Percentiles rank a stretch among this genome's conserved stretches.
Evolutionary conservation across 495 filamentous ascomycete genomes (phyloP).

Genomic region (Hypomontagnella monticulosa): DNA sequence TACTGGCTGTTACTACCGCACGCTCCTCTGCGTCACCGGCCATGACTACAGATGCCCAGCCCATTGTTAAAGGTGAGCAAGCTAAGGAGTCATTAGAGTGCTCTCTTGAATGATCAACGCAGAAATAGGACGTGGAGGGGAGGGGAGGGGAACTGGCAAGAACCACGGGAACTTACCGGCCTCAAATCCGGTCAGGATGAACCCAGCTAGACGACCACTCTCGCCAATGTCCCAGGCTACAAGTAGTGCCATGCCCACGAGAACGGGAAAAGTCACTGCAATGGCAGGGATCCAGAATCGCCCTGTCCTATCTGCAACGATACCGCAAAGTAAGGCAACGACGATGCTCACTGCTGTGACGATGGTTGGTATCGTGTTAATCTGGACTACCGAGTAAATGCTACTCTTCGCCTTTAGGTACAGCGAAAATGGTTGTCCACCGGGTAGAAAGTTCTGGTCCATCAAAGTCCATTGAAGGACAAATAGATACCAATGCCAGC

Average conservation of each 20-base stretch:
- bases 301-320: slow-evolving; percentile 41
- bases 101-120: not conserved
- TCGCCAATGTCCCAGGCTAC: slow-evolving; percentile 47
- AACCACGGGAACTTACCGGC: slow-evolving; percentile 39
- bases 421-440: slow-evolving; percentile 42
- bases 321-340: slow-evolving; percentile 42
- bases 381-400: slow-evolving; percentile 44
- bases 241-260: slow-evolving; percentile 43
- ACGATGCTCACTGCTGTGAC: slow-evolving; percentile 49
- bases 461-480: slow-evolving; percentile 46
- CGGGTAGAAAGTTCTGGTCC: slow-evolving; percentile 49
- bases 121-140: not conserved
- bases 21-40: slow-evolving; percentile 50
- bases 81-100: slow-evolving; percentile 30
- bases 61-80: slow-evolving; percentile 49
- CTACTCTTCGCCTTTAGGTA: slow-evolving; percentile 50
- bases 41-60: slow-evolving; percentile 49
- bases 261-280: slow-evolving; percentile 43
- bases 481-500: slow-evolving; percentile 43
- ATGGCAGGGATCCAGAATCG: slow-evolving; percentile 48
- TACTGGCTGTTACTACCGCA: slow-evolving; percentile 50
- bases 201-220: slow-evolving; percentile 46
- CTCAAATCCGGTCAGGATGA: slow-evolving; percentile 49
- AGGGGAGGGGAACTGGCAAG: not conserved
- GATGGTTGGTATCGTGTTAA: slow-evolving; percentile 52